Evolutionary conservation across 176 grass and related monocot genomes (phyloP).

Genomic region (Triticum timopheevii): DNA sequence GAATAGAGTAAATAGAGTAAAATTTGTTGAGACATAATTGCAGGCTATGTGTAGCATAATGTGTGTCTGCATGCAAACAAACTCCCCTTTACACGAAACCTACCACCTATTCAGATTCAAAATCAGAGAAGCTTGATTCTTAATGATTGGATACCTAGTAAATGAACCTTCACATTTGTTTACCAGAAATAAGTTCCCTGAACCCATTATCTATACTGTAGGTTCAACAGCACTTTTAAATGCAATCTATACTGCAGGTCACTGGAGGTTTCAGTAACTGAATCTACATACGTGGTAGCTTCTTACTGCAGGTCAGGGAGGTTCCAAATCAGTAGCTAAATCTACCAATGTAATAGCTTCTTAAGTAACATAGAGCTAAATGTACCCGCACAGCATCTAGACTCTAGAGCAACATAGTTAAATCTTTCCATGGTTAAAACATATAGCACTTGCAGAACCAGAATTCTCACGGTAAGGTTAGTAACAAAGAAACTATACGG

Average conservation of each 20-base stretch:
- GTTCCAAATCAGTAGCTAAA: neutral
- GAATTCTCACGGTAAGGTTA: neutral
- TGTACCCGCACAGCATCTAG: neutral
- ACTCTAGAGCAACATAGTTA: neutral
- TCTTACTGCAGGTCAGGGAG: neutral
- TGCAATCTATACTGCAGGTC: neutral
- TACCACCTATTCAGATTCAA: neutral
- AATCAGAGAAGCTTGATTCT: neutral
- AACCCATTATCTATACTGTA: neutral
- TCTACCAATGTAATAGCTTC: neutral
- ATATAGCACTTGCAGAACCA: neutral
- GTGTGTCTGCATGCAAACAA: neutral
- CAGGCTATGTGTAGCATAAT: neutral
- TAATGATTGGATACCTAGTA: neutral
- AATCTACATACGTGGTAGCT: neutral
- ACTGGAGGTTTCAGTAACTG: neutral
- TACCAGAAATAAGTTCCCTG: neutral
- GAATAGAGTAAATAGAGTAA: neutral
- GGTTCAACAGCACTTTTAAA: neutral
- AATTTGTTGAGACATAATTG: neutral
- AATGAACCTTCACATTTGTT: slow-evolving; percentile 17
- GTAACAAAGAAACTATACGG: neutral
- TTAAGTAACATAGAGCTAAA: neutral
- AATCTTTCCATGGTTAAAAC: slow-evolving; percentile 4
- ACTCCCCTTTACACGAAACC: neutral